phyloP scores from a whole-genome alignment of 176 grass and related monocot genomes.

The Aegilops longissima region DNA sequence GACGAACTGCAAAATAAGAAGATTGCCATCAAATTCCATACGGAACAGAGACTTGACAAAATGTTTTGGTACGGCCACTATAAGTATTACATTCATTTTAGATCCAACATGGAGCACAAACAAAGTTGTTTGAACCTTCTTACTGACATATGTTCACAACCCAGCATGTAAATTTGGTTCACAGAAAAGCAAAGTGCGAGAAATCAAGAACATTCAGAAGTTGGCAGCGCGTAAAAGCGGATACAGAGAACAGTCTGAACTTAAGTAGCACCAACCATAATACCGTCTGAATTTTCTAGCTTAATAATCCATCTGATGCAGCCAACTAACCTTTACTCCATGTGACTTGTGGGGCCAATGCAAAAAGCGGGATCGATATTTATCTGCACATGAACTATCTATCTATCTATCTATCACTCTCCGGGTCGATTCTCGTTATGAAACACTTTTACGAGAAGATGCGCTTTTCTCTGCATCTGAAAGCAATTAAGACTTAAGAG shows the following conservation, averaged over 20 bases:
- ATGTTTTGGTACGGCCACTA: not conserved
- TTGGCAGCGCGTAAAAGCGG: not conserved
- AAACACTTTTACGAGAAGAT: not conserved
- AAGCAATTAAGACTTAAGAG: slow-evolving; percentile 22
- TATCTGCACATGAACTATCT: slow-evolving; percentile 25
- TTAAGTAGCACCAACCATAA: not conserved
- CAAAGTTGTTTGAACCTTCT: not conserved
- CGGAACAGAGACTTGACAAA: not conserved
- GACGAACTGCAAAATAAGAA: slow-evolving; percentile 70
- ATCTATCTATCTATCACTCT: slow-evolving; percentile 30
- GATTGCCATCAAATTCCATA: not conserved
- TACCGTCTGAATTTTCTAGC: not conserved
- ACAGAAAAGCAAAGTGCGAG: not conserved
- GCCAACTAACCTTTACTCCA: slow-evolving; percentile 11
- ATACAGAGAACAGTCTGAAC: not conserved
- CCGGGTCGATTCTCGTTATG: slow-evolving; percentile 25
- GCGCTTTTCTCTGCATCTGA: not conserved
- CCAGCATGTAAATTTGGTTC: not conserved
- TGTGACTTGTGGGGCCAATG: slow-evolving; percentile 37
- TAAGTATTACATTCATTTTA: not conserved
- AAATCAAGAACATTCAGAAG: not conserved
- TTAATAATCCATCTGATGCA: not conserved
- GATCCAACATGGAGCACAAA: not conserved
- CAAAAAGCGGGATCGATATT: slow-evolving; percentile 10
- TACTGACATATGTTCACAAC: not conserved